These are phyloP conservation scores for Incumbomyces delicatus DNA, from an alignment of 2,329 filamentous ascomycete genomes.

Conservation along the genomic window DNA sequence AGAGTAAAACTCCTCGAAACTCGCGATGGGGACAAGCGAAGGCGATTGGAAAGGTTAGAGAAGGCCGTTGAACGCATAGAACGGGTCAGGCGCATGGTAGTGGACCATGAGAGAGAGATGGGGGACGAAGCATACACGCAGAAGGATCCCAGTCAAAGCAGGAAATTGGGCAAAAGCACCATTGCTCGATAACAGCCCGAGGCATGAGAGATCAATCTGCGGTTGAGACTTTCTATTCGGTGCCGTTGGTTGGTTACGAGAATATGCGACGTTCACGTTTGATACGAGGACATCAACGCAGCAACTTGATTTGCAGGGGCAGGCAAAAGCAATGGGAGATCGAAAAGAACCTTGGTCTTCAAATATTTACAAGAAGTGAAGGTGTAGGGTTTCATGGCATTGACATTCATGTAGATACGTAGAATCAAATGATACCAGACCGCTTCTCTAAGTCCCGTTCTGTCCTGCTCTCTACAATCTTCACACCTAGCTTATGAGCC, in stretches of 20 bases:
- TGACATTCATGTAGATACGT: no score
- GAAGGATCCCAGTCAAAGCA: not conserved
- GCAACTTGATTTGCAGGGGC: conserved; percentile 1
- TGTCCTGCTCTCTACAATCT: no score
- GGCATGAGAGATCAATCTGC: not conserved
- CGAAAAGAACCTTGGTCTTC: not conserved
- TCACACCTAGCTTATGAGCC: no score
- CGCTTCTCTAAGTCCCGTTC: no score
- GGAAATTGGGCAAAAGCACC: not conserved
- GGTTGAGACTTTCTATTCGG: not conserved
- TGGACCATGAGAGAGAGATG: conserved; percentile 5
- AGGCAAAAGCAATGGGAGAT: not conserved
- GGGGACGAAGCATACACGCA: not conserved
- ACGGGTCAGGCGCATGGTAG: conserved; percentile 46
- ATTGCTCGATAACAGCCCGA: not conserved
- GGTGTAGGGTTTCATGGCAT: not conserved
- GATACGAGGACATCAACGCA: not conserved
- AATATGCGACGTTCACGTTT: not conserved
- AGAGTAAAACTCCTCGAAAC: conserved; percentile 37
- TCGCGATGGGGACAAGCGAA: conserved; percentile 41
- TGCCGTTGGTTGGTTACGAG: no score
- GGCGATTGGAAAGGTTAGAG: conserved; percentile 45
- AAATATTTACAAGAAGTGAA: not conserved
- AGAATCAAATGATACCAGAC: no score
- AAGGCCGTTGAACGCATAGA: conserved; percentile 47